Percentiles rank a stretch among this genome's conserved stretches.
phyloP scores from a whole-genome alignment of 2,329 filamentous ascomycete species.

The Akanthomyces dipterigenus region DNA sequence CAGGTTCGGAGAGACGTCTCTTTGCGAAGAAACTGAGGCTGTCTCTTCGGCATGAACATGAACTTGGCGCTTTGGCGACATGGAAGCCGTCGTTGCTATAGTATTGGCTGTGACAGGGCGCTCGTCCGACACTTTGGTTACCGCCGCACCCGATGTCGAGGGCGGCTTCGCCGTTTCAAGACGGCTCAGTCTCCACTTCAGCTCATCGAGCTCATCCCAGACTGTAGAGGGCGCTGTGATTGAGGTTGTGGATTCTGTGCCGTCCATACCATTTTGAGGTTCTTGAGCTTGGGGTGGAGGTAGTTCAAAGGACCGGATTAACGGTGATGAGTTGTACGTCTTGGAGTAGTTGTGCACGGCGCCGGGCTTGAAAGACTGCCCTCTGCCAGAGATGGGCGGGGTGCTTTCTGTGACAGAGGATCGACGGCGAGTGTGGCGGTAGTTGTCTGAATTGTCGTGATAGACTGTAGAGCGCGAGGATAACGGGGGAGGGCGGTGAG shows the following conservation, averaged over 20 bases:
- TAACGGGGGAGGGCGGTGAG: slow-evolving; percentile 38
- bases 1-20: slow-evolving; percentile 68
- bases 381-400: slow-evolving; percentile 32
- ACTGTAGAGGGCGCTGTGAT: slow-evolving; percentile 87
- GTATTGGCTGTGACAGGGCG: slow-evolving; percentile 87
- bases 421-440: slow-evolving; percentile 26
- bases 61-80: slow-evolving; percentile 66
- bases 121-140: slow-evolving; percentile 68
- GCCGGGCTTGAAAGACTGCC: slow-evolving; percentile 35
- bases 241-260: slow-evolving; percentile 80
- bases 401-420: slow-evolving; percentile 44
- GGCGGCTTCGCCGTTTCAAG: slow-evolving; percentile 84
- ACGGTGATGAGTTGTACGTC: slow-evolving; percentile 53
- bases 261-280: slow-evolving; percentile 44
- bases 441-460: slow-evolving; percentile 33
- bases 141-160: slow-evolving; percentile 71
- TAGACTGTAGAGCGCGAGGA: slow-evolving; percentile 43
- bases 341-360: slow-evolving; percentile 22
- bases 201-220: slow-evolving; percentile 94
- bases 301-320: slow-evolving; percentile 38
- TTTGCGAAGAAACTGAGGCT: slow-evolving; percentile 35
- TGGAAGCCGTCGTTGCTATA: slow-evolving; percentile 82
- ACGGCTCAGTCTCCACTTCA: slow-evolving; percentile 87
- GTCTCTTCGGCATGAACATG: slow-evolving; percentile 28
- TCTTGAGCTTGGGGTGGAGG: slow-evolving; percentile 24